Conservation (phyloP, 106 monocot species). For the Acanthochlamys bracteata region DNA sequence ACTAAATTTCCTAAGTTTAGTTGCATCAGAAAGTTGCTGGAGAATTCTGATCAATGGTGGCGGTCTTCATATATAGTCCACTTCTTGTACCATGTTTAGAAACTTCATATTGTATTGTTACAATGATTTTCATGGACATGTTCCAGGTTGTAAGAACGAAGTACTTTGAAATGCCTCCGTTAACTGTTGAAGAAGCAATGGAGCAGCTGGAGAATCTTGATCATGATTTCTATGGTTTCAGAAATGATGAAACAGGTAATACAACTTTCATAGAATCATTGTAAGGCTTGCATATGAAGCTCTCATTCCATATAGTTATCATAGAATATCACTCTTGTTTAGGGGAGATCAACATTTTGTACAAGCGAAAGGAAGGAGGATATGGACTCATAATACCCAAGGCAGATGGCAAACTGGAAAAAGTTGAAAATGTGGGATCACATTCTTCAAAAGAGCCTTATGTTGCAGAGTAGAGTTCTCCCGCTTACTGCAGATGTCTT, state of each 20-base stretch:
- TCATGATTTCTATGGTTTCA: constrained; percentile 91
- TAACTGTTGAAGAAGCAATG: constrained; percentile 69
- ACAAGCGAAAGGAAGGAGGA: constrained; percentile 88
- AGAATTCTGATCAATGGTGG: no score
- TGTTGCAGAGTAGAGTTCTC: constrained; percentile 15
- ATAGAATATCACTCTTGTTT: not conserved
- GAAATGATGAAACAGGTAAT: constrained; percentile 80
- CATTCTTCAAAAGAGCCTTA: constrained; percentile 22
- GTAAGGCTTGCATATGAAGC: no score
- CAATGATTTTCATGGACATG: not conserved
- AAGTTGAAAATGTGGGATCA: constrained; percentile 12
- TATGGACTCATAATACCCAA: constrained; percentile 89
- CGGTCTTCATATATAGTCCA: no score
- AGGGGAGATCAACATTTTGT: constrained; percentile 91
- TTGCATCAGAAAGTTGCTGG: no score
- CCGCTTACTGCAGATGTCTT: not conserved
- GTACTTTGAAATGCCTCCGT: constrained; percentile 87
- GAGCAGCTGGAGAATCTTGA: constrained; percentile 86
- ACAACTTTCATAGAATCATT: no score
- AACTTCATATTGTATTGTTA: not conserved
- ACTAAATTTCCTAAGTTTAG: no score
- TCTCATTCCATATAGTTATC: no score
- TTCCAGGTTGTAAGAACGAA: constrained; percentile 81
- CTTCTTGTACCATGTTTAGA: not conserved
- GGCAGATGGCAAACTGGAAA: constrained; percentile 41